A percentile compares a stretch with the other conserved stretches of the same genome.
Conservation (phyloP, 345 rosid species). For the Boechera retrofracta region DNA sequence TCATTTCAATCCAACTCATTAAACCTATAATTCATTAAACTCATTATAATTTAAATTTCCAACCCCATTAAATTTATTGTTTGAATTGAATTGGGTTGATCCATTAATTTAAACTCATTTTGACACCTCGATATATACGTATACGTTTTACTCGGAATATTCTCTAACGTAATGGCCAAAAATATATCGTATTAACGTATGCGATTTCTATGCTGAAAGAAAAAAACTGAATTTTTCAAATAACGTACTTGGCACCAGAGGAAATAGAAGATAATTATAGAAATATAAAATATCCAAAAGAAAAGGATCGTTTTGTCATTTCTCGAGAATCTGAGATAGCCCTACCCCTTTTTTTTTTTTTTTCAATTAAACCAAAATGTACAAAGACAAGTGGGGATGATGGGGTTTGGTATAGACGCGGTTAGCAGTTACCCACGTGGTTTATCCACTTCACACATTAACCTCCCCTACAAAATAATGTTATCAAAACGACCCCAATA, state of each 20-base stretch:
- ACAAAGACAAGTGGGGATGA: slow-evolving; percentile 28
- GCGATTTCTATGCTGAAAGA: background rate
- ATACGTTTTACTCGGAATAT: slow-evolving; percentile 32
- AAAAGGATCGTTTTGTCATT: slow-evolving; percentile 38
- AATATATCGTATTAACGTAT: background rate
- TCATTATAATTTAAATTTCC: no score
- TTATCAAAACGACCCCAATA: slow-evolving; percentile 28
- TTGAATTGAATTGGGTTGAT: no score
- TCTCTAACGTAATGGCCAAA: background rate
- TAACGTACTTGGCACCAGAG: background rate
- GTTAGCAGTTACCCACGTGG: slow-evolving; percentile 38
- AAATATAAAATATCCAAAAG: slow-evolving; percentile 5
- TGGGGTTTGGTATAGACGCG: slow-evolving; percentile 28
- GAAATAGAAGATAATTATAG: background rate
- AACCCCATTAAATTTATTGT: no score
- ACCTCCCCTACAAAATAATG: slow-evolving; percentile 36
- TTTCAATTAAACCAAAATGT: slow-evolving; percentile 26
- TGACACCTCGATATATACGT: no score
- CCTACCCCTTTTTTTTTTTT: background rate
- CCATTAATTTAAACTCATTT: no score
- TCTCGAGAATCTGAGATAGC: background rate
- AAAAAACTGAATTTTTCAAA: background rate
- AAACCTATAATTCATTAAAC: no score
- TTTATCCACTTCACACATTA: slow-evolving; percentile 25
- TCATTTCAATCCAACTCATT: no score